Conservation (phyloP, 2,329 filamentous ascomycete genomes). For the Rhynchosporium agropyri region DNA sequence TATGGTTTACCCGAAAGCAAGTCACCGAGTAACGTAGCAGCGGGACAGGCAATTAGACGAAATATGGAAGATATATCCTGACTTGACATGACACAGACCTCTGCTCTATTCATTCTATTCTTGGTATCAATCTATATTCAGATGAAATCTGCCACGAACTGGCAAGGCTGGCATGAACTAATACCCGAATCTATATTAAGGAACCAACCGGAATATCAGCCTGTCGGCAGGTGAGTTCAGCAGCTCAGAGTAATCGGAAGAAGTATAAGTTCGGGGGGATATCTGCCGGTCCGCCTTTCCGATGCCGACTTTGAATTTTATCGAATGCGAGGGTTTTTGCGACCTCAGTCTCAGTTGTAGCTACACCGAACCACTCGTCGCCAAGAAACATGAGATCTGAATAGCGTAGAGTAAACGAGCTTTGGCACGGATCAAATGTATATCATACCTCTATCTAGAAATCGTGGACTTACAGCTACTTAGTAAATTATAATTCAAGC, state of each 20-base stretch:
- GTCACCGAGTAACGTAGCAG: slow-evolving; percentile 1
- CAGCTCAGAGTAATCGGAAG: neutral
- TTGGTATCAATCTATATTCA: slow-evolving; percentile 26
- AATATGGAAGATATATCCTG: neutral
- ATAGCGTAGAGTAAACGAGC: neutral
- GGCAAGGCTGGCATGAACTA: slow-evolving; percentile 20
- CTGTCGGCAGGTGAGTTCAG: neutral
- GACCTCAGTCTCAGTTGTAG: neutral
- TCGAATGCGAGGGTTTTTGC: no score
- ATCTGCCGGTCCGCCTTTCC: slow-evolving; percentile 14
- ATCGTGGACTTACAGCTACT: neutral
- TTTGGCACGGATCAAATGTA: neutral
- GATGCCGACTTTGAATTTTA: neutral
- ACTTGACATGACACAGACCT: slow-evolving; percentile 8
- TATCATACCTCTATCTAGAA: neutral
- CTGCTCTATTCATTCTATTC: slow-evolving; percentile 18
- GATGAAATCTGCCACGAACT: neutral
- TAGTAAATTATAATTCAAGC: no score
- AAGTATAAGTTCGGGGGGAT: neutral
- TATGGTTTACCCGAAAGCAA: neutral
- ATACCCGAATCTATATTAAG: slow-evolving; percentile 24
- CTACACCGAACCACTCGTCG: neutral
- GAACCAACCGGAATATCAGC: neutral
- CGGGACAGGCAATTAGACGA: slow-evolving; percentile 1
- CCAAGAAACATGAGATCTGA: neutral